A percentile compares a stretch with the other conserved stretches of the same genome.
phyloP scores from a whole-genome alignment of 352 stramenopile species.

The Globisporangium irregulare region DNA sequence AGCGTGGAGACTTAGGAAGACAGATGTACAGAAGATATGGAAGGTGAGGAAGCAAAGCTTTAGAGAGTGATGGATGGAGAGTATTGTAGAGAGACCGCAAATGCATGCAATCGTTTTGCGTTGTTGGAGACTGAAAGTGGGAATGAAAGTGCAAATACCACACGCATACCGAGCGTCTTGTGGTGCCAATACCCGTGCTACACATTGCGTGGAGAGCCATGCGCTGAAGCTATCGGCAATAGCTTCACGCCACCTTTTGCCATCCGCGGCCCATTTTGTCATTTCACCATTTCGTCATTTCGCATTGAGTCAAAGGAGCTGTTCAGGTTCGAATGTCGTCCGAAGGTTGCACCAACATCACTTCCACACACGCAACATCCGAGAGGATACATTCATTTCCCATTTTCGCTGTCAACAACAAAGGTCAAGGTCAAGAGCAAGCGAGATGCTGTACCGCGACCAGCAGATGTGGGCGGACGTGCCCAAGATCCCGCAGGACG shows the following conservation, averaged over 20 bases:
- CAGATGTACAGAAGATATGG: not conserved
- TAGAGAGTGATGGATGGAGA: not conserved
- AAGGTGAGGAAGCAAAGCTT: not conserved
- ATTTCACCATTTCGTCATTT: not conserved
- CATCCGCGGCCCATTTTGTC: not conserved
- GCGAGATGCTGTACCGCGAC: slow-evolving; percentile 53
- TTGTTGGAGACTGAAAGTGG: not conserved
- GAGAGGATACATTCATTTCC: not conserved
- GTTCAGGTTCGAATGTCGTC: not conserved
- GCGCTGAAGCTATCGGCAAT: not conserved
- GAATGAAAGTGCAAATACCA: not conserved
- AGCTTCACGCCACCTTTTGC: not conserved
- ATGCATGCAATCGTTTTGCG: not conserved
- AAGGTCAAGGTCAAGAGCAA: not conserved
- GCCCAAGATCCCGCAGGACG: slow-evolving; percentile 78
- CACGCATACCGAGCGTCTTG: not conserved
- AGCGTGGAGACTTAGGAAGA: not conserved
- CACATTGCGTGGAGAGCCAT: too few species aligned
- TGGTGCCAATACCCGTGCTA: too few species aligned
- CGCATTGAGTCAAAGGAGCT: not conserved
- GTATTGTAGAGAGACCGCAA: not conserved
- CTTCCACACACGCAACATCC: not conserved
- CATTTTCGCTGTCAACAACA: not conserved
- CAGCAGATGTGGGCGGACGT: slow-evolving; percentile 79
- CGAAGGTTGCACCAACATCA: slow-evolving; percentile 5